phyloP scores from a whole-genome alignment of 73 alveolate genomes.

The Tetrahymena malaccensis region DNA sequence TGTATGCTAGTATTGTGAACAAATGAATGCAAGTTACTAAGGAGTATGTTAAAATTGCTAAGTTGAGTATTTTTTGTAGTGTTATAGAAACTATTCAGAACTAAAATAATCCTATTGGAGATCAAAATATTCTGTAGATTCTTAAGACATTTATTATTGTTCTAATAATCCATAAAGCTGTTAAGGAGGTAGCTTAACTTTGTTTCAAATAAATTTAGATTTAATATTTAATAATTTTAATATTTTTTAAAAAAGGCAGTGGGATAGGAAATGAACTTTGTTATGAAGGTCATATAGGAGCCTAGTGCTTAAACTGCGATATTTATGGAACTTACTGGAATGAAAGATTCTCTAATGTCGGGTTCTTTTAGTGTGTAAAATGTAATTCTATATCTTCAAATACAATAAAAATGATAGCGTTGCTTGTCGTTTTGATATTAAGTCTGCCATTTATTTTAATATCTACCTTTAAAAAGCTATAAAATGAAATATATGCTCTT shows the following conservation, averaged over 20 bases:
- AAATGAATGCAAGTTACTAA: not conserved
- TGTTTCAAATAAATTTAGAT: not conserved
- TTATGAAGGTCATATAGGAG: not conserved
- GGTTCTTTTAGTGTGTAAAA: not conserved
- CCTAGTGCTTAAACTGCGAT: not conserved
- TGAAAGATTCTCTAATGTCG: not conserved
- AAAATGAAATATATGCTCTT: not conserved
- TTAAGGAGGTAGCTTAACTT: not conserved
- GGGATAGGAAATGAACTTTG: not conserved
- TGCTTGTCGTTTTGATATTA: not conserved
- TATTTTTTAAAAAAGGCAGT: not conserved
- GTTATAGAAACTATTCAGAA: not conserved
- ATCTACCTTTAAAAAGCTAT: not conserved
- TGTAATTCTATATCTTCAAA: not conserved
- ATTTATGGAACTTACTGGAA: not conserved
- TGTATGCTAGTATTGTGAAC: not conserved
- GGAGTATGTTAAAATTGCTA: not conserved
- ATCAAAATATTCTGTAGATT: not conserved
- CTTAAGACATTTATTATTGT: not conserved
- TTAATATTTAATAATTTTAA: too few species aligned
- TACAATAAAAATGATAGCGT: not conserved
- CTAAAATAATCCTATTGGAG: not conserved
- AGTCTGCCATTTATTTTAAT: not conserved
- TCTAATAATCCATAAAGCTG: not conserved
- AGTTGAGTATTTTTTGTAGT: not conserved